phyloP scores from a whole-genome alignment of 306 rosid species.

The Prunus mume region DNA sequence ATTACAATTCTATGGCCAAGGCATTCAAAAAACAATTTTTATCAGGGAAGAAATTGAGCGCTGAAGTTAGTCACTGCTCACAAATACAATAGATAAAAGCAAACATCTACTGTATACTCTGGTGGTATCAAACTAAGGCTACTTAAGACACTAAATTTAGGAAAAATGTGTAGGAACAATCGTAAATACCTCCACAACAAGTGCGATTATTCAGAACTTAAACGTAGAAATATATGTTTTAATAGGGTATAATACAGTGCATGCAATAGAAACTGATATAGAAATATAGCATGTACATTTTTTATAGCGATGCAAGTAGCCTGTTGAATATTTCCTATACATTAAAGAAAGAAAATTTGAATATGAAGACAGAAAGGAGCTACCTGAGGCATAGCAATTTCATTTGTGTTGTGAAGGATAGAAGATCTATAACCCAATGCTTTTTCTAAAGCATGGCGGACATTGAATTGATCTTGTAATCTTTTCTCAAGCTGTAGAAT shows the following conservation, averaged over 20 bases:
- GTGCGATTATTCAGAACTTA: neutral
- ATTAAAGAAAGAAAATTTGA: neutral
- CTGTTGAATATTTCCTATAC: neutral
- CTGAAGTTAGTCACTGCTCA: neutral
- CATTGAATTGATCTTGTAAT: conserved; percentile 76
- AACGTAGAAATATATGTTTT: too few relatives aligned
- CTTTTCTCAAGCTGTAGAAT: conserved; percentile 83
- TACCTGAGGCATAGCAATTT: conserved; percentile 64
- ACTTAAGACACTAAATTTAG: neutral
- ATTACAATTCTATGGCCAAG: neutral
- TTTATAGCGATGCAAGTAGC: neutral
- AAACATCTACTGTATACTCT: neutral
- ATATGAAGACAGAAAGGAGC: conserved; percentile 15
- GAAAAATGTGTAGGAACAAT: neutral
- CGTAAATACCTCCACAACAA: neutral
- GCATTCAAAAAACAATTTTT: neutral
- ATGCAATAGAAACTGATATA: neutral
- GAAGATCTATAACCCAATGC: conserved; percentile 67
- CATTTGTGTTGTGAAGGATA: conserved; percentile 43
- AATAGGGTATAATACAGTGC: too few relatives aligned
- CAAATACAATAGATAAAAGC: neutral
- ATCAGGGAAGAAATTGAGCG: neutral
- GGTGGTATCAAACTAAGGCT: neutral
- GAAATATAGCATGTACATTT: neutral
- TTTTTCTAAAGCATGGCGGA: conserved; percentile 72